A percentile compares a stretch with the other conserved stretches of the same genome.
These are phyloP conservation scores for Sarcodon sp. DNA, from an alignment of 768 basidiomycete genomes.

Conservation along the genomic window DNA sequence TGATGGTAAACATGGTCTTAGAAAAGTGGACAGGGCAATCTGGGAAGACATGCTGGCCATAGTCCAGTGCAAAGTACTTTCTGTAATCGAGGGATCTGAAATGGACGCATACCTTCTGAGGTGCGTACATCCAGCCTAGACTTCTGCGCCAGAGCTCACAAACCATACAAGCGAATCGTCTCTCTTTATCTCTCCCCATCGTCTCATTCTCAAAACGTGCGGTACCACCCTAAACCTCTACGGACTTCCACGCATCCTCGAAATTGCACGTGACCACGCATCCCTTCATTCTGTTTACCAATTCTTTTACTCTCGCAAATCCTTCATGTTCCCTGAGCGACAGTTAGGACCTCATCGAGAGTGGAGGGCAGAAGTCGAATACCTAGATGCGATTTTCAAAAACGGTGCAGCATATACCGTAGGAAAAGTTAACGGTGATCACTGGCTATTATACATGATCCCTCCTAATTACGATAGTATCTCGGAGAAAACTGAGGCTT, in stretches of 20 bases:
- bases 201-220: conserved; percentile 96
- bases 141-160: conserved; percentile 4
- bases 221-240: conserved; percentile 96
- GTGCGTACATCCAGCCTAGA: conserved; percentile 29
- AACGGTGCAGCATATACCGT: conserved; percentile 91
- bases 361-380: conserved; percentile 90
- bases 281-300: conserved; percentile 63
- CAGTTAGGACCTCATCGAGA: conserved; percentile 87
- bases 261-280: conserved; percentile 70
- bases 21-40: conserved; percentile 55
- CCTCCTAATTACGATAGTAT: conserved; percentile 28
- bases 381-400: conserved; percentile 80
- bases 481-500: conserved; percentile 1
- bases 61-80: conserved; percentile 94
- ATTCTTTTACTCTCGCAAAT: conserved; percentile 96
- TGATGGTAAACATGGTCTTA: conserved; percentile 52
- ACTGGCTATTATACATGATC: conserved; percentile 95
- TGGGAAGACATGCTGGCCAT: conserved; percentile 99
- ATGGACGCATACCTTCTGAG: conserved; percentile 94
- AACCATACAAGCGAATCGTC: conserved; percentile 74
- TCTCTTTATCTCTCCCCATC: conserved; percentile 87
- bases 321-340: conserved; percentile 98
- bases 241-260: conserved; percentile 88
- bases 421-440: conserved; percentile 96
- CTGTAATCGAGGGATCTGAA: conserved; percentile 77